Percentiles rank a stretch among this genome's conserved stretches.
Evolutionary conservation across 305 asterid species (phyloP).

Genomic region (Fraxinus angustifolia): DNA sequence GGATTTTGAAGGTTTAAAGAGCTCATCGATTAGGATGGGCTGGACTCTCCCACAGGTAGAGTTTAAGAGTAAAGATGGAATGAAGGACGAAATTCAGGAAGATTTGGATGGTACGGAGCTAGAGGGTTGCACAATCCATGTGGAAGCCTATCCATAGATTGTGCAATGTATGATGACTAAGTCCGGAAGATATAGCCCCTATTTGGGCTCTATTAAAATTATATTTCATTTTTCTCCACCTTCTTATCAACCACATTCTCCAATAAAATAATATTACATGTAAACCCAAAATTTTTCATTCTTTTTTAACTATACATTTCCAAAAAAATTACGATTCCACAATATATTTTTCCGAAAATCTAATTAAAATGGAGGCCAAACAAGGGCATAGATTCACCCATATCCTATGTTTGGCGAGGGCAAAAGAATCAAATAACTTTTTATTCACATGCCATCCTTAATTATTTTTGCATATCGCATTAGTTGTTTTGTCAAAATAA

Average conservation of each 20-base stretch:
- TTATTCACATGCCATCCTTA: background rate
- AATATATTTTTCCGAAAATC: background rate
- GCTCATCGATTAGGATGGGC: background rate
- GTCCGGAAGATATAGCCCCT: background rate
- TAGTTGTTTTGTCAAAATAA: background rate
- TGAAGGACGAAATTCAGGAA: background rate
- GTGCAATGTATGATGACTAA: background rate
- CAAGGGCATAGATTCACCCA: background rate
- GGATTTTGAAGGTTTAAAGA: background rate
- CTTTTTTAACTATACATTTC: background rate
- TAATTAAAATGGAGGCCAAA: background rate
- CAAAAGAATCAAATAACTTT: too few relatives aligned
- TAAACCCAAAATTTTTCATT: background rate
- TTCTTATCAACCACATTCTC: background rate
- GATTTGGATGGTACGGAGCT: background rate
- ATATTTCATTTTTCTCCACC: background rate
- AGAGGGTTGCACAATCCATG: background rate
- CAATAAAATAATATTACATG: too few relatives aligned
- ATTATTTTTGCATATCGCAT: background rate
- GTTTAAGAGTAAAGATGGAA: background rate
- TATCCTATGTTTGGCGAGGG: background rate
- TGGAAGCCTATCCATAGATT: background rate
- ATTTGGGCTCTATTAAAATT: background rate
- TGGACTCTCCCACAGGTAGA: background rate
- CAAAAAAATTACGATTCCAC: background rate